A percentile compares a stretch with the other conserved stretches of the same genome.
phyloP scores from a whole-genome alignment of 202 grass and related monocot genomes.

The Musa balbisiana region DNA sequence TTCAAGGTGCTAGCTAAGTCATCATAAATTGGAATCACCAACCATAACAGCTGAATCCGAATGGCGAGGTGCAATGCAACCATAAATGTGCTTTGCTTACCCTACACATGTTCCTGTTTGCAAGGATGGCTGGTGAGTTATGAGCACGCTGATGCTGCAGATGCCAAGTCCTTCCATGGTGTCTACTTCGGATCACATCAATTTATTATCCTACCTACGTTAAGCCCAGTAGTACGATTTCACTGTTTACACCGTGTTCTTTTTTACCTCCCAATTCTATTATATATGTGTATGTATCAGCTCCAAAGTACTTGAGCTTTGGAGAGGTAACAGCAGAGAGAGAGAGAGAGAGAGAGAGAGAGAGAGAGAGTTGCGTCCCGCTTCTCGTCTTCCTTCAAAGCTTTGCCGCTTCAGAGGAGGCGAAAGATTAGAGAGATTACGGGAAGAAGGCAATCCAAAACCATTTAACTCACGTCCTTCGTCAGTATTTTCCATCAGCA shows the following conservation, averaged over 20 bases:
- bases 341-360: too few species aligned
- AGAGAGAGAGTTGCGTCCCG: too few species aligned
- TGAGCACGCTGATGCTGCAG: not conserved
- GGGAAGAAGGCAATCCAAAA: not conserved
- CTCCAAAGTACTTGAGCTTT: too few species aligned
- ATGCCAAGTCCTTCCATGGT: not conserved
- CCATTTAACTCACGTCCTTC: not conserved
- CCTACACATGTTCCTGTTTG: not conserved
- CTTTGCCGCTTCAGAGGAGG: not conserved
- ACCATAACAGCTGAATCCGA: conserved; percentile 1
- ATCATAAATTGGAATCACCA: conserved; percentile 3
- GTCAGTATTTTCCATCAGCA: not conserved
- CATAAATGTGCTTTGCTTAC: conserved; percentile 2
- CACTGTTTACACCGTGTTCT: too few species aligned
- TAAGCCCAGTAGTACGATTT: too few species aligned
- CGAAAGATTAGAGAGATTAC: not conserved
- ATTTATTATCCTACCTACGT: too few species aligned
- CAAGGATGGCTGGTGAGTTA: conserved; percentile 1
- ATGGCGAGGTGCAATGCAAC: not conserved
- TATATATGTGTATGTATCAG: too few species aligned
- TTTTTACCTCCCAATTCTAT: too few species aligned
- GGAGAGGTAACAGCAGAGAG: too few species aligned
- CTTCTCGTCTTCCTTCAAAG: not conserved
- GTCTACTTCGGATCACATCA: not conserved
- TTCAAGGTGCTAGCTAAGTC: not conserved